Evolutionary conservation across 257 asterid genomes (phyloP).

Genomic region (Thymus quinquecostatus): DNA sequence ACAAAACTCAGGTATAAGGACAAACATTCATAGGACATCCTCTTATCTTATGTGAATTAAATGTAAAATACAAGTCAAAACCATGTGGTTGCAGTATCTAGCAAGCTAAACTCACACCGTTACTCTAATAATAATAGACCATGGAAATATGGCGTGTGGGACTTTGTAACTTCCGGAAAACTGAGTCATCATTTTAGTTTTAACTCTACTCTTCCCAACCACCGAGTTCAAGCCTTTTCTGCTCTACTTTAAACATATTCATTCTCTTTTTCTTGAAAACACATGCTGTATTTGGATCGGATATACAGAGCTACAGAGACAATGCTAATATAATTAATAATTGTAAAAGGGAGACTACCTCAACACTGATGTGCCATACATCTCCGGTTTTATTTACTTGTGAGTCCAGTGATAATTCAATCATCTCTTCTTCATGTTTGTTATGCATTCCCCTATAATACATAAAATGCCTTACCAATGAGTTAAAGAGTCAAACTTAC

Average conservation of each 20-base stretch:
- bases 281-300: constrained; percentile 18
- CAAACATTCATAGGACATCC: no score
- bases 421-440: constrained; percentile 53
- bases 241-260: neutral
- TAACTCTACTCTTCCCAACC: constrained; percentile 23
- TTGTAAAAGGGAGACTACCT: constrained; percentile 55
- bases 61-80: no score
- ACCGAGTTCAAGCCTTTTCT: constrained; percentile 4
- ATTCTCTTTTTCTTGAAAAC: constrained; percentile 13
- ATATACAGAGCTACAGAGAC: constrained; percentile 7
- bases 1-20: no score
- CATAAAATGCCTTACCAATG: constrained; percentile 18
- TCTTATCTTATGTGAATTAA: no score
- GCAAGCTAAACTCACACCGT: no score
- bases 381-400: constrained; percentile 84
- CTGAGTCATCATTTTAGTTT: constrained; percentile 13
- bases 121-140: constrained; percentile 13
- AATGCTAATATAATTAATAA: constrained; percentile 8
- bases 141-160: neutral
- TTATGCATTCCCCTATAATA: constrained; percentile 43
- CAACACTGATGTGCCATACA: constrained; percentile 90
- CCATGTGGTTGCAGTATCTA: no score
- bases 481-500: constrained; percentile 22
- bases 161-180: constrained; percentile 21
- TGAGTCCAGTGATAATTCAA: constrained; percentile 76